Evolutionary conservation across 2,329 filamentous ascomycete genomes (phyloP), one percentile per base, ranked within the genome.

Genomic region (Sporothrix curviconia): DNA sequence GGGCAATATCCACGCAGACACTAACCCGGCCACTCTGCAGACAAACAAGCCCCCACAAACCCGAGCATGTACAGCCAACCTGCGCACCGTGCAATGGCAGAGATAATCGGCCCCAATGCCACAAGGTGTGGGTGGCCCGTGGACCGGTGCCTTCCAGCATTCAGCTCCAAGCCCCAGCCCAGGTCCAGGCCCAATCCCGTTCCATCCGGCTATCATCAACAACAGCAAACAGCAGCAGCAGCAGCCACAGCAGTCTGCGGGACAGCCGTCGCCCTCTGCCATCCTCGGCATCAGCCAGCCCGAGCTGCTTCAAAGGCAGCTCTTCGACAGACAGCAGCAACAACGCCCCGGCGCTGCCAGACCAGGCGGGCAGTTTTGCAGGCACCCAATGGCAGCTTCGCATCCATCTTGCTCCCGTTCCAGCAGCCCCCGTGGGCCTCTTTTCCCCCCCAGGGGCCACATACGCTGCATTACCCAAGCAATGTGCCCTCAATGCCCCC

Each of bases 61-160:
- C 9, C 22, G 34, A 37, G 49, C 37, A 51, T 15, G 9, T n/a
- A n/a, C n/a, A n/a, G n/a, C n/a, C n/a, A n/a, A n/a, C n/a, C n/a
- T n/a, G n/a, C n/a, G n/a, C n/a, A n/a, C n/a, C 30, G 47, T 51
- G 24, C 47, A 37, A 24, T 51, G 47, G 47, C 37, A 12, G 47
- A n/a, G 15, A 25, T 32, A 14, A n/a, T 37, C 14, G 43, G 25
- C 11, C 14, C 32, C 32, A 51, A 37, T 25, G 47, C 32, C 14
- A 7, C 32, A 37, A 28, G 19, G 47, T 37, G 14, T 51, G 47
- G 47, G 12, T 51, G 32, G 34, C 34, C 30, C 39, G 7, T 14
- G 42, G 36, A 17, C 25, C 19, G n/a, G 34, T 36, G 34, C n/a
- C 17, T n/a, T 54, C 51, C 44, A 58, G 28, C 17, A 37, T 36